Evolutionary conservation across 805 yeast genomes (phyloP).

Genomic region (Kuraishia piskuri): DNA sequence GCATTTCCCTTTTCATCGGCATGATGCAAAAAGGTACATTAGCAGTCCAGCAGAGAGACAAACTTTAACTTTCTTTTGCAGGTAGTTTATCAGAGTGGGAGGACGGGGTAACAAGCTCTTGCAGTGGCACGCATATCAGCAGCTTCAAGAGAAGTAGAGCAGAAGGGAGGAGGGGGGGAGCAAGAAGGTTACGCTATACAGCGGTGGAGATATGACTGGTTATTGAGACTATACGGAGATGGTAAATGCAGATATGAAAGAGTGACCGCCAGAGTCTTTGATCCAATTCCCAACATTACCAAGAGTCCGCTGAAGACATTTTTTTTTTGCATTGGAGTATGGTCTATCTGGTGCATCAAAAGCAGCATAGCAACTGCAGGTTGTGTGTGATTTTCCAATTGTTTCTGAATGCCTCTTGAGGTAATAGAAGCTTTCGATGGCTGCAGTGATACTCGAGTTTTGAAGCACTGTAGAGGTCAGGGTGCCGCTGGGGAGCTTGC

Average conservation of each 20-base stretch:
- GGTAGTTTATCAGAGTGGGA: neutral
- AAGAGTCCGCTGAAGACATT: too few relatives aligned
- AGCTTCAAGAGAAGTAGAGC: neutral
- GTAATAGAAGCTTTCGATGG: neutral
- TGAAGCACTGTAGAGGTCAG: neutral
- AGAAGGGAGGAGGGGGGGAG: too few relatives aligned
- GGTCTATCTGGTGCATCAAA: too few relatives aligned
- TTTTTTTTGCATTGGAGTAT: too few relatives aligned
- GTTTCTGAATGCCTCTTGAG: neutral
- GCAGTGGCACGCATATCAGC: neutral
- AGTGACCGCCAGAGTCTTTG: too few relatives aligned
- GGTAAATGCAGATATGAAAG: too few relatives aligned
- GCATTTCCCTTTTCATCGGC: neutral
- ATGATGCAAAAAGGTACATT: neutral
- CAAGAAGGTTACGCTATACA: neutral
- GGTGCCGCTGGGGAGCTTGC: neutral
- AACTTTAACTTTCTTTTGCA: neutral
- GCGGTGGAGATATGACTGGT: neutral
- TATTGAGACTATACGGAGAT: too few relatives aligned
- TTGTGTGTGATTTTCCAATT: too few relatives aligned
- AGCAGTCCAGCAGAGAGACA: neutral
- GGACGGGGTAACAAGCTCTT: neutral
- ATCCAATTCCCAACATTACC: too few relatives aligned
- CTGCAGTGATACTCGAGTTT: neutral
- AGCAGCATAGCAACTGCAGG: too few relatives aligned